Conservation (phyloP, 306 rosid species). For the Lablab purpureus region DNA sequence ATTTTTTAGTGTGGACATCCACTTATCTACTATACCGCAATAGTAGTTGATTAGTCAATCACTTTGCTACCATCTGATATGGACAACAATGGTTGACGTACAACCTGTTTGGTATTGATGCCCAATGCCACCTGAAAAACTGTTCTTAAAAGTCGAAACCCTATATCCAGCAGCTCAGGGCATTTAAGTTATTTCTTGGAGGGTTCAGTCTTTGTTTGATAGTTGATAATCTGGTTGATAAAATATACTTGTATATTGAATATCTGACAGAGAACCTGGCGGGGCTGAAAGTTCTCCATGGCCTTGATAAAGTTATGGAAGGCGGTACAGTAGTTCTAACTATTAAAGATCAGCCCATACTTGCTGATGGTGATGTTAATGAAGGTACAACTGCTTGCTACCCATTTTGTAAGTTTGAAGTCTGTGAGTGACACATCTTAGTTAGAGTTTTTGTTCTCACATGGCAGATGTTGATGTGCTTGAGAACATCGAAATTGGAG, state of each 20-base stretch:
- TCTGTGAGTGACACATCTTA: conserved; percentile 41
- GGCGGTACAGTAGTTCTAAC: conserved; percentile 96
- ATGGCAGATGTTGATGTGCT: conserved; percentile 87
- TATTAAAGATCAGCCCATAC: conserved; percentile 88
- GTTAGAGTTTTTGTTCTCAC: conserved; percentile 52
- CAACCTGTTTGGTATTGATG: conserved; percentile 2
- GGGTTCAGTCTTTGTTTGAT: conserved; percentile 30
- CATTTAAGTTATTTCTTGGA: conserved; percentile 19
- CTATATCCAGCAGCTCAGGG: neutral
- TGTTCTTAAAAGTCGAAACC: neutral
- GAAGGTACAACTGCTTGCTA: conserved; percentile 65
- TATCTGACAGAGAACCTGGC: conserved; percentile 68
- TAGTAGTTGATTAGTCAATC: neutral
- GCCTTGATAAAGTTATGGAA: conserved; percentile 90
- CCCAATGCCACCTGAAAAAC: conserved; percentile 7
- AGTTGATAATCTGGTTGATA: conserved; percentile 39
- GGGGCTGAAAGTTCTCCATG: conserved; percentile 96
- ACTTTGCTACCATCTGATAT: neutral
- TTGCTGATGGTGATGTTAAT: conserved; percentile 86
- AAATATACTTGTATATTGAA: conserved; percentile 39
- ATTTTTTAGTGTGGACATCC: neutral
- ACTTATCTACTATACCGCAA: neutral
- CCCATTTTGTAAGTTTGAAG: conserved; percentile 25
- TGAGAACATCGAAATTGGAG: conserved; percentile 95
- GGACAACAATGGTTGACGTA: neutral